Percentiles rank a stretch among this genome's conserved stretches.
Evolutionary conservation across 2,329 filamentous ascomycete genomes (phyloP).

Genomic region (Chaetomium sp.): DNA sequence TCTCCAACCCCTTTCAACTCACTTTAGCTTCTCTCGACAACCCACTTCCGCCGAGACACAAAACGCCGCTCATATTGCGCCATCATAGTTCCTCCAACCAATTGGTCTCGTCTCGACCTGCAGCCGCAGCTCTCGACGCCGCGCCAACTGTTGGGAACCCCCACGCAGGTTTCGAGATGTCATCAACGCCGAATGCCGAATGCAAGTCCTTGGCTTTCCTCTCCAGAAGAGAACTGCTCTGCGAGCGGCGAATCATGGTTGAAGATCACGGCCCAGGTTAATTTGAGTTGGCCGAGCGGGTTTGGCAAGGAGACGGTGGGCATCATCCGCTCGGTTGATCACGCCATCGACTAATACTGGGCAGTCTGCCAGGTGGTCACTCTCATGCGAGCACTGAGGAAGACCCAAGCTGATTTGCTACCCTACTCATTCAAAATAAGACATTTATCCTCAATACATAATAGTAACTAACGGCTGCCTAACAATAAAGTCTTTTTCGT

Average conservation of each 20-base stretch:
- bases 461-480: too few species aligned
- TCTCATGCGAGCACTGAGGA: neutral
- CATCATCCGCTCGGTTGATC: slow-evolving; percentile 30
- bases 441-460: neutral
- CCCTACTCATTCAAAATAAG: neutral
- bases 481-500: too few species aligned
- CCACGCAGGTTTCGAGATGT: slow-evolving; percentile 8
- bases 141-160: neutral
- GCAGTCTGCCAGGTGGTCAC: too few species aligned
- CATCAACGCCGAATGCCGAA: neutral
- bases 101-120: slow-evolving; percentile 14
- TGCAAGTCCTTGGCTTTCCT: neutral
- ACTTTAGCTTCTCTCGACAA: neutral
- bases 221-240: neutral
- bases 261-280: neutral
- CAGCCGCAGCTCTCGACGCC: neutral
- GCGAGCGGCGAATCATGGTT: neutral
- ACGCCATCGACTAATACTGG: slow-evolving; percentile 25
- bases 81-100: slow-evolving; percentile 20
- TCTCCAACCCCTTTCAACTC: neutral
- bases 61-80: slow-evolving; percentile 29
- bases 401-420: neutral
- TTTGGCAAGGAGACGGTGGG: slow-evolving; percentile 6
- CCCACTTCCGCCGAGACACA: slow-evolving; percentile 19
- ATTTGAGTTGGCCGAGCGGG: neutral